Conservation (phyloP, 345 rosid species). For the Citropsis articulata region DNA sequence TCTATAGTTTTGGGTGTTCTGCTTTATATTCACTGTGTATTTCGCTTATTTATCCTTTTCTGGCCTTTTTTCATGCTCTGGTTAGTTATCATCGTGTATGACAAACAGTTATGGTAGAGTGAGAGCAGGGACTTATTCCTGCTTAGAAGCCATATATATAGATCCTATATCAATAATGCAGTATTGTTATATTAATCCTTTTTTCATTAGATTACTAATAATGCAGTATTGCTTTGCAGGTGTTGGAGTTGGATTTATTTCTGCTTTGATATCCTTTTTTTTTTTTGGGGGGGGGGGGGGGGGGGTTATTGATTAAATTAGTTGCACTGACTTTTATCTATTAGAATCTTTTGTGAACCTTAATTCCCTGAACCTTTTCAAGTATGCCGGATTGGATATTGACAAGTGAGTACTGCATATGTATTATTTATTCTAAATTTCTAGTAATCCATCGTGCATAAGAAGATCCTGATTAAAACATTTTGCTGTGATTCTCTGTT, state of each 20-base stretch:
- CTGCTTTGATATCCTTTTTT: conserved; percentile 92
- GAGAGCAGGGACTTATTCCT: not conserved
- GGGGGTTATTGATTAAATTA: not conserved
- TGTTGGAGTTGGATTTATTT: conserved; percentile 93
- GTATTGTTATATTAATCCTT: not conserved
- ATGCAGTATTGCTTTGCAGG: conserved; percentile 49
- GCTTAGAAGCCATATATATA: not conserved
- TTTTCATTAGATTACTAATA: conserved; percentile 16
- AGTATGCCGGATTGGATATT: conserved; percentile 96
- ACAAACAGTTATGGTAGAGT: not conserved
- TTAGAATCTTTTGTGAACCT: conserved; percentile 50
- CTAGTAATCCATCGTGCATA: not conserved
- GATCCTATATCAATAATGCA: not conserved
- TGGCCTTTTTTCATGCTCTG: not conserved
- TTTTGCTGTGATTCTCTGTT: conserved; percentile 13
- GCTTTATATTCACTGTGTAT: not conserved
- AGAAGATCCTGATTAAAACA: conserved; percentile 8
- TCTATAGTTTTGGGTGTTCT: not conserved
- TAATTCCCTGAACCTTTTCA: conserved; percentile 85
- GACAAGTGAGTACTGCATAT: conserved; percentile 73
- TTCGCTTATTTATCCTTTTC: not conserved
- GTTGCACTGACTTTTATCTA: conserved; percentile 6
- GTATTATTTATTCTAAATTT: not conserved
- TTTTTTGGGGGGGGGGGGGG: too few species aligned
- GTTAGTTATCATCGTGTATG: not conserved